A percentile compares a stretch with the other conserved stretches of the same genome.
phyloP scores from a whole-genome alignment of 164 flowering plant genomes.

The Vitis amurensis region DNA sequence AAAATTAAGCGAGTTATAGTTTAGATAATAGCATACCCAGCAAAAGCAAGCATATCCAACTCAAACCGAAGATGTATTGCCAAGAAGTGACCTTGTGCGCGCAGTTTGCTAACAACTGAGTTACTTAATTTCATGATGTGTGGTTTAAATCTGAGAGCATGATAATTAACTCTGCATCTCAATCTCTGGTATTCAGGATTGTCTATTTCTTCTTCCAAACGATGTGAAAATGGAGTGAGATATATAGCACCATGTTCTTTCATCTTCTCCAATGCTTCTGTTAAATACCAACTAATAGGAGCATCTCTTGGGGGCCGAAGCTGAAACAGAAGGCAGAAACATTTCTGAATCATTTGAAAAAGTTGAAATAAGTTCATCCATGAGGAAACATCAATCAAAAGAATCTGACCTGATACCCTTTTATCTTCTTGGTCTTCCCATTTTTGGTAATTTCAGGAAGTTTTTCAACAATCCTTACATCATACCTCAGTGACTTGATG shows the following conservation, averaged over 20 bases:
- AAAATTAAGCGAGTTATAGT: too few species aligned
- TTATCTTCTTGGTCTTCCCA: conserved; percentile 84
- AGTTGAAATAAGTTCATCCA: too few species aligned
- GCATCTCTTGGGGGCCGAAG: conserved; percentile 97
- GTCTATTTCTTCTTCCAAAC: conserved; percentile 94
- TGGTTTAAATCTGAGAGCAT: conserved; percentile 90
- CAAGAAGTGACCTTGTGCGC: conserved; percentile 94
- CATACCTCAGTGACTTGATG: conserved; percentile 70
- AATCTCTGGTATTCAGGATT: conserved; percentile 91
- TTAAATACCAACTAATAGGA: conserved; percentile 82
- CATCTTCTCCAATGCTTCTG: conserved; percentile 80
- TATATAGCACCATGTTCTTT: conserved; percentile 93
- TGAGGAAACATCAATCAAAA: not conserved
- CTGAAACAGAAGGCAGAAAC: conserved; percentile 32
- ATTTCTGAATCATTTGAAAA: not conserved
- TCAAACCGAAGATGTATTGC: conserved; percentile 98
- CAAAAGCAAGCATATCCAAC: conserved; percentile 99
- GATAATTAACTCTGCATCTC: conserved; percentile 97
- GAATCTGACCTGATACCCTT: conserved; percentile 69
- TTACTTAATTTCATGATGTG: conserved; percentile 81
- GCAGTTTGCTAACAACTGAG: conserved; percentile 75
- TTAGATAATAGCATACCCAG: conserved; percentile 60
- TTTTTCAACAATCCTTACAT: conserved; percentile 77
- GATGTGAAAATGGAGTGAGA: conserved; percentile 96
- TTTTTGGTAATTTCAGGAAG: conserved; percentile 73